Evolutionary conservation across 2,329 filamentous ascomycete genomes (phyloP), one percentile per base, ranked within the genome.

Genomic region (Clarireedia homoeocarpa): DNA sequence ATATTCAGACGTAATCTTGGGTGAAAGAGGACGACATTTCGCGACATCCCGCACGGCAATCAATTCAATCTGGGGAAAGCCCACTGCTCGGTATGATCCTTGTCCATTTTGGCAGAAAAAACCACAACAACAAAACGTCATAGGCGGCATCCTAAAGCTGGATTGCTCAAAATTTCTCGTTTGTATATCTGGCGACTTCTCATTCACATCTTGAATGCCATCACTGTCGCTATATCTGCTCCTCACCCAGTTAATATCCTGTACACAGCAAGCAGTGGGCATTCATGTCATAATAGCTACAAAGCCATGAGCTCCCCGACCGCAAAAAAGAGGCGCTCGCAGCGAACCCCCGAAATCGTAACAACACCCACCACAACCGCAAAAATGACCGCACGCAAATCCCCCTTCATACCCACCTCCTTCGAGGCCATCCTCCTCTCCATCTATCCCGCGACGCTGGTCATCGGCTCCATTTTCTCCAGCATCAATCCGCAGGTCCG

Each of bases 401-500:
- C 77, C 38, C 85, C 88, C 2, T 83, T 81, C 71, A 76, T 90
- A 2, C 88, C 88, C 4, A 90, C 88, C 2, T 76, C 79, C 7
- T 75, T 85, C 66, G 88, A 95, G 69, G 72, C 78, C 24, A 65
- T 81, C 55, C 74, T 85, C 23, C 79, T 96, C 2, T 63, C 73
- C 50, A 73, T 89, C 58, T 97, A 96, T 74, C 92, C 92, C 4
- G 65, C 75, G 26, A 85, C 91, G 6, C 83, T 99, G 57, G 61
- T 90, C 55, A 80, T 96, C 62, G 94, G 94, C 62, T 88, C 89
- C 27, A 67, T 95, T 62, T 96, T 89, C 78, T 86, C 86, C 47
- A 74, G 83, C 38, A 73, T 97, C 52, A 91, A 90, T 17, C 91
- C 91, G 1, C 75, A 82, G 58, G 84, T 84, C 10, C 84, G 83